These are phyloP conservation scores for Lanmaoa pseudosensibilis DNA, from an alignment of 768 basidiomycete species.

Conservation along the genomic window DNA sequence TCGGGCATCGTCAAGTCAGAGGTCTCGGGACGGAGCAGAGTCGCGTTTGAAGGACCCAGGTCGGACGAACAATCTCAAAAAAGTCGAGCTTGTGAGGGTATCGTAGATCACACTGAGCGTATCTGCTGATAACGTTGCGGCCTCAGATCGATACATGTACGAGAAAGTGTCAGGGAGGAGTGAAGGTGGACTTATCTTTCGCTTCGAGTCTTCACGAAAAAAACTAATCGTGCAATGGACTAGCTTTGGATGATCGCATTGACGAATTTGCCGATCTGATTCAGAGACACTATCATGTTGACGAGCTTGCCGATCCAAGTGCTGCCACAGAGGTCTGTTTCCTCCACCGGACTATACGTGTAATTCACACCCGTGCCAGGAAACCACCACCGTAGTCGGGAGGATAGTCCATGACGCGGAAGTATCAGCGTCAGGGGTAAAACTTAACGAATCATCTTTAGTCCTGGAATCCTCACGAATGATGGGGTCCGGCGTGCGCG, in stretches of 20 bases:
- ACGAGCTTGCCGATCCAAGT: slow-evolving; percentile 79
- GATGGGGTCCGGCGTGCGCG: slow-evolving; percentile 61
- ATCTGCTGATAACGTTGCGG: not conserved
- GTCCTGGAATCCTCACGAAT: slow-evolving; percentile 83
- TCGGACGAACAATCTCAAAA: slow-evolving; percentile 35
- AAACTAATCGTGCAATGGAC: not conserved
- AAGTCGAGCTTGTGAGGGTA: slow-evolving; percentile 55
- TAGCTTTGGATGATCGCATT: slow-evolving; percentile 84
- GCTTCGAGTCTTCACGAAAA: not conserved
- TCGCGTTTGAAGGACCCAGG: slow-evolving; percentile 33
- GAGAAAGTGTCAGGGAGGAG: slow-evolving; percentile 85
- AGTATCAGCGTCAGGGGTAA: slow-evolving; percentile 50
- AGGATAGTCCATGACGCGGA: slow-evolving; percentile 74
- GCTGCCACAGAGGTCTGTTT: slow-evolving; percentile 49
- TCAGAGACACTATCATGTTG: slow-evolving; percentile 62
- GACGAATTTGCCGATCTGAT: slow-evolving; percentile 82
- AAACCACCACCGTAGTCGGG: slow-evolving; percentile 68
- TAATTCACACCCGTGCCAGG: slow-evolving; percentile 38
- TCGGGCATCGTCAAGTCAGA: slow-evolving; percentile 21
- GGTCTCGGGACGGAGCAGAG: slow-evolving; percentile 23
- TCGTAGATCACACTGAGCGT: not conserved
- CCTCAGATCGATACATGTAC: slow-evolving; percentile 89
- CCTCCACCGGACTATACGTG: not conserved
- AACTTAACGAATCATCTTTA: slow-evolving; percentile 73
- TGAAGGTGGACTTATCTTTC: slow-evolving; percentile 53